Evolutionary conservation across 2,329 filamentous ascomycete species (phyloP), one percentile per base, ranked within the genome.

Genomic region (Fusarium sp.): DNA sequence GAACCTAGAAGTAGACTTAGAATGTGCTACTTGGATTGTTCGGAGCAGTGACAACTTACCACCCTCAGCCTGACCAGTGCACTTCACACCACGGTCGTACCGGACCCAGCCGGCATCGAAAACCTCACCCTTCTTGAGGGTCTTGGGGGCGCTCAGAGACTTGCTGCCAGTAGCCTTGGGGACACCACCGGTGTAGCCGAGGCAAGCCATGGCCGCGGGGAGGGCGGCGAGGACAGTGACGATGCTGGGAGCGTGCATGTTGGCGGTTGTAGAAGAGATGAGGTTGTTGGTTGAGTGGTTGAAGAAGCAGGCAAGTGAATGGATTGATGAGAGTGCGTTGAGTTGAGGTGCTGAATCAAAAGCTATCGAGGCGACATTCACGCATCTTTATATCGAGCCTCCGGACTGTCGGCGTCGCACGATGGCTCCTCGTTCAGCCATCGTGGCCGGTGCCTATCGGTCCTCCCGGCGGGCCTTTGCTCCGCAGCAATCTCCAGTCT

Each of bases 51-150:
- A 8, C 8, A 47, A 72, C 85, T n/a, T 77, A 79, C 79, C 81
- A 63, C 86, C 86, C 79, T 88, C 86, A 11, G 71, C 70, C 76
- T 88, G 79, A 5, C 78, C 84, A 31, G 74, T 82, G 79, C 86
- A 88, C 54, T 79, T 80, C 36, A 80, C 79, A 14, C 84, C 83
- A 66, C 83, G 84, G 69, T 85, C 84, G 66, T 83, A 85, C 65
- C 79, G 80, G 36, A 78, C 79, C 80, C 79, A 82, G 2, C 76
- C 77, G 54, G 79, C 81, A 20, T 82, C 81, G 35, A 79, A 79
- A 6, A 77, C 74, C 45, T 80, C 69, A 5, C 80, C 78, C 1
- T 73, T 67, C 18, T 69, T 68, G 42, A 82, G 74, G 62, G 80
- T 78, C 20, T 80, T 81, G 13, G 83, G 81, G 0, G 73, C 66